phyloP scores from a whole-genome alignment of 2,329 filamentous ascomycete species.

The Nannizziopsis barbatae region DNA sequence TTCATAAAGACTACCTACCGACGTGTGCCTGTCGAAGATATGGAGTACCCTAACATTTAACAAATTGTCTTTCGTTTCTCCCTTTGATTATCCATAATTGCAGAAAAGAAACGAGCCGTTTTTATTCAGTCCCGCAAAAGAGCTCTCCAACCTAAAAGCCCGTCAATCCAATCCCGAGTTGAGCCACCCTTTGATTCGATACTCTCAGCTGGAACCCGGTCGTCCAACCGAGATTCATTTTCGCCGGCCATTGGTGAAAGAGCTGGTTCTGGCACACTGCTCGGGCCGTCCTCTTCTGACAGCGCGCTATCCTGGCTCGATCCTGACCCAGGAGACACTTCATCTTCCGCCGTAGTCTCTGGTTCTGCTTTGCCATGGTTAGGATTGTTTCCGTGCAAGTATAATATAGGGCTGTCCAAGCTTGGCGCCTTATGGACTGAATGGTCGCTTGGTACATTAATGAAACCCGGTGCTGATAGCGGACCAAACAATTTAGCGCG shows the following conservation, averaged over 20 bases:
- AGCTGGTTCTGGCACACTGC: too few species aligned
- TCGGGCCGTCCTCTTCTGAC: too few species aligned
- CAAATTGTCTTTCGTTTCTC: not conserved
- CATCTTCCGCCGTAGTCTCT: too few species aligned
- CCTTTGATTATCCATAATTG: not conserved
- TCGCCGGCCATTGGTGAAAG: not conserved
- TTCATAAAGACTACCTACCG: too few species aligned
- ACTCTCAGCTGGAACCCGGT: not conserved
- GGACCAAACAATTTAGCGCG: not conserved
- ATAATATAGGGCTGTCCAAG: not conserved
- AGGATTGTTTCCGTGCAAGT: not conserved
- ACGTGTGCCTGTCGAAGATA: too few species aligned
- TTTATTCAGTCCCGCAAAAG: not conserved
- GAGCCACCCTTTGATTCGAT: not conserved
- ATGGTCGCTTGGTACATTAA: too few species aligned
- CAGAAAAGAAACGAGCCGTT: not conserved
- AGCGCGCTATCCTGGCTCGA: too few species aligned
- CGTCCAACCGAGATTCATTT: not conserved
- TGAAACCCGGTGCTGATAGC: too few species aligned
- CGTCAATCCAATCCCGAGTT: conserved; percentile 12
- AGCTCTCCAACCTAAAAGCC: conserved; percentile 12
- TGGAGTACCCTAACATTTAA: too few species aligned
- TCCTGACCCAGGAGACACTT: too few species aligned
- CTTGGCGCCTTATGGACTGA: not conserved
- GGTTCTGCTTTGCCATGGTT: too few species aligned